phyloP scores from a whole-genome alignment of 306 rosid genomes.

The peach (Prunus persica) region Prunus_persica_NCBIv2 NC_034010.1:12161501-12162000 shows the following conservation, averaged over 20 bases:
- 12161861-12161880: not conserved
- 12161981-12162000: slow-evolving; percentile 83
- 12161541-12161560: not conserved
- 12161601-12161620: not conserved
- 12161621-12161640: not conserved
- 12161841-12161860: not conserved
- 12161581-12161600: not conserved
- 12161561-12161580: not conserved
- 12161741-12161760: not conserved
- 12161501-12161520: not conserved
- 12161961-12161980: slow-evolving; percentile 24
- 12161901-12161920: not conserved
- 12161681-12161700: not conserved
- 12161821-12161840: not conserved
- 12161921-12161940: slow-evolving; percentile 2
- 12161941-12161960: slow-evolving; percentile 10
- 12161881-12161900: not conserved
- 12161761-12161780: not conserved
- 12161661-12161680: not conserved
- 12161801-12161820: not conserved
- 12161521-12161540: not conserved
- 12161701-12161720: not conserved
- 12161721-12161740: not conserved
- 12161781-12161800: not conserved
- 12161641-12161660: not conserved